Conservation (phyloP, 2,329 filamentous ascomycete species). For the Exophiala sideris region DNA sequence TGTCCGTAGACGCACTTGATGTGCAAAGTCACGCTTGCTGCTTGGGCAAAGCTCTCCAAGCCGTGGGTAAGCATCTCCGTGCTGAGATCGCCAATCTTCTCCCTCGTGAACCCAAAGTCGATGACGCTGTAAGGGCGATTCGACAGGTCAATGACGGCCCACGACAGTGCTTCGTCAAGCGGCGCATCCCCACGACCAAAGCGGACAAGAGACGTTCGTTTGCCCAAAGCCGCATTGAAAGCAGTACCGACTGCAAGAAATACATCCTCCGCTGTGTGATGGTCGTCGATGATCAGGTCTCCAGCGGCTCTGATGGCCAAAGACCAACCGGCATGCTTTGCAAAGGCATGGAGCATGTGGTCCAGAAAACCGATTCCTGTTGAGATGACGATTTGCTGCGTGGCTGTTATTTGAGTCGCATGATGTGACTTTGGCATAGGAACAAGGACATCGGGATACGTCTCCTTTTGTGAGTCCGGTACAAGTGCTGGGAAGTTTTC, state of each 20-base stretch:
- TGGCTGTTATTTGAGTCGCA: conserved; percentile 77
- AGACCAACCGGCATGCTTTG: conserved; percentile 95
- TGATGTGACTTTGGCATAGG: conserved; percentile 57
- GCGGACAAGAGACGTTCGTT: conserved; percentile 75
- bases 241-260: conserved; percentile 86
- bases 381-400: conserved; percentile 81
- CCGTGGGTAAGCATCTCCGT: conserved; percentile 98
- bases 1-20: conserved; percentile 86
- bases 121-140: conserved; percentile 85
- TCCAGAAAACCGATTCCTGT: conserved; percentile 97
- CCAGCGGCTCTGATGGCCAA: conserved; percentile 77
- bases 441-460: conserved; percentile 44
- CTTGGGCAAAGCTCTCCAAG: conserved; percentile 88
- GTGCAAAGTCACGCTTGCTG: conserved; percentile 86
- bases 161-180: conserved; percentile 89
- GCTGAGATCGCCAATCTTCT: conserved; percentile 90
- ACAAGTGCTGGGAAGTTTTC: conserved; percentile 22
- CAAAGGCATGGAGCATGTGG: conserved; percentile 96
- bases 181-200: conserved; percentile 92
- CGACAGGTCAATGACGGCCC: conserved; percentile 90
- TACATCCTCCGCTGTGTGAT: conserved; percentile 95
- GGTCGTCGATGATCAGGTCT: conserved; percentile 95
- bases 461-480: conserved; percentile 32
- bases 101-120: conserved; percentile 78
- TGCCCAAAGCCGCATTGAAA: conserved; percentile 76